Percentiles rank a stretch among this genome's conserved stretches.
phyloP scores from a whole-genome alignment of 345 rosid genomes.

The Brassica carinata region DNA sequence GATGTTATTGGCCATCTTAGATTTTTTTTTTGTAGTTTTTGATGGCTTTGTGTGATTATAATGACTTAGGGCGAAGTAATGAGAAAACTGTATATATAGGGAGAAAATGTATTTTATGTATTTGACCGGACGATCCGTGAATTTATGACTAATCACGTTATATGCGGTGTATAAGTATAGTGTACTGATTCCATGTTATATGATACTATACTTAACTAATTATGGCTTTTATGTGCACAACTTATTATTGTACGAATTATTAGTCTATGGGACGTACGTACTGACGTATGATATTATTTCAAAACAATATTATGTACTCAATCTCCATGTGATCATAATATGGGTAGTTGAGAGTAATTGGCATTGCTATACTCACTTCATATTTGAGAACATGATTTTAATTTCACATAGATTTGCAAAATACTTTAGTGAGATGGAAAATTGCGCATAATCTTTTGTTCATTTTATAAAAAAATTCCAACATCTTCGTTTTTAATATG shows the following conservation, averaged over 20 bases:
- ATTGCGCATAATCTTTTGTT: background rate
- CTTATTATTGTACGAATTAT: conserved; percentile 14
- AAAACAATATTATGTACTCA: background rate
- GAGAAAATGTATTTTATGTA: background rate
- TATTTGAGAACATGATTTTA: background rate
- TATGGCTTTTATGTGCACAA: conserved; percentile 11
- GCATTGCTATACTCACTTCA: background rate
- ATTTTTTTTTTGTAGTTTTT: background rate
- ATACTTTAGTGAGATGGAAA: background rate
- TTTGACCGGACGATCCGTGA: conserved; percentile 31
- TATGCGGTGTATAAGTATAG: conserved; percentile 31
- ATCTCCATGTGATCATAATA: background rate
- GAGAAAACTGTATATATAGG: conserved; percentile 4
- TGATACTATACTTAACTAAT: conserved; percentile 1
- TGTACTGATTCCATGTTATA: conserved; percentile 26
- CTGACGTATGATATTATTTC: conserved; percentile 1
- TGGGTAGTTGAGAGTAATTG: background rate
- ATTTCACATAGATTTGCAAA: background rate
- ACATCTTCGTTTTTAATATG: background rate
- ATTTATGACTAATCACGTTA: conserved; percentile 38
- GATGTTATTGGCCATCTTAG: conserved; percentile 32
- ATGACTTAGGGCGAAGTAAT: background rate
- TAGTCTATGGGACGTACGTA: conserved; percentile 7
- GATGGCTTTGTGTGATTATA: conserved; percentile 15
- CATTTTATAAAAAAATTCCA: background rate